Evolutionary conservation across 2,329 filamentous ascomycete genomes (phyloP), one percentile per base, ranked within the genome.

Genomic region (Talaromyces sp.): DNA sequence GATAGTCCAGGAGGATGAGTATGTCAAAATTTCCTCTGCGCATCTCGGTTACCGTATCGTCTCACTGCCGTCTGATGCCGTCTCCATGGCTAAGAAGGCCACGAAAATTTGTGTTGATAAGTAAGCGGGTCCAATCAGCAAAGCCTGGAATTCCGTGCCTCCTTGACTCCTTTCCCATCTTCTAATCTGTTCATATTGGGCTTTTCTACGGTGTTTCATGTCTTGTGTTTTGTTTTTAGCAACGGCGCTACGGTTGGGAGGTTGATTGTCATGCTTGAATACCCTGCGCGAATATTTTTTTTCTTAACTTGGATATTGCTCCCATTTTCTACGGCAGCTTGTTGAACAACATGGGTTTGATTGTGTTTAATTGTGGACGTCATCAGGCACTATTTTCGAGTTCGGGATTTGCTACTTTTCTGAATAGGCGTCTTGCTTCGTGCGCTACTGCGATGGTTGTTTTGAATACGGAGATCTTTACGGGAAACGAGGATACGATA

Each of bases 1-100:
- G 56, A 77, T 90, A 14, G 78, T 91, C 1, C 83, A 85, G n/a
- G 87, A 80, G 8, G 87, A 90, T 43, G 85, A 86, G 7, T 61
- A 24, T 11, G 5, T 61, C 22, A 64, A 60, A n/a, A 24, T n/a
- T 13, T 10, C 50, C 16, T 5, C 50, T 22, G 37, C 52, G 2
- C 19, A 24, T 6, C 39, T 31, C 14, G 39, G 24, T 13, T 43
- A 24, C 50, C 11, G 31, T n/a, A 24, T 59, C 16, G 19, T 43
- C 22, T 43, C 56, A 41, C 13, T 39, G n/a, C 9, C 37, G 22
- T 16, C 37, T 39, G 41, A 24, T 11, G n/a, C n/a, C 9, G 27
- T 57, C 9, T 43, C 33, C 37, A 11, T 37, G n/a, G 19, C 52
- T 56, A 39, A 37, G 39, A 35, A 14, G 31, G 11, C 10, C 8